Base-by-base conservation (phyloP, 2,329 filamentous ascomycete species). In the Sporothrix pallida region DNA sequence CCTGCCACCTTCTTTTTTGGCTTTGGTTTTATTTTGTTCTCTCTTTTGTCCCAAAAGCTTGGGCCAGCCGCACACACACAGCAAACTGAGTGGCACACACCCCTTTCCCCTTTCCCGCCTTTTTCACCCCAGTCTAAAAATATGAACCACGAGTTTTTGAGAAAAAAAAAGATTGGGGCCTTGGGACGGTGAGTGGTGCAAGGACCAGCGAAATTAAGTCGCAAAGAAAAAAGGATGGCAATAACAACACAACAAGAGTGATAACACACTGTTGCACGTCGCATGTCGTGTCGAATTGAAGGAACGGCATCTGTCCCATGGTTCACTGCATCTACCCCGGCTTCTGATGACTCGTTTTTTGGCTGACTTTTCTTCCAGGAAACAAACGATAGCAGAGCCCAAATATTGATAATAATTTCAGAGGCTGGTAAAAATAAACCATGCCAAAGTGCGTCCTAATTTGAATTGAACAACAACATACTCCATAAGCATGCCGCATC, bases 91-190 rank as follows among this genome's bases (percentile, higher is more conserved):
- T 52, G 17, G 50, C 20, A 37, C 17, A 63, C 60, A 44, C 37
- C 31, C 60, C 17, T 37, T 48, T 46, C 23, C 52, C 52, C 52
- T n/a, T n/a, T 52, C 50, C 50, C 50, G 1, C 50, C 50, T 52
- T 17, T 26, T 31, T 26, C 58, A 44, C 62, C 20, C 31, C 23
- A 48, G 23, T 70, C 68, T 70, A 70, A 70, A 60, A 70, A 70
- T 70, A 70, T 31, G 42, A 60, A 70, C 68, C 68, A 70, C 37
- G 52, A 60, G 68, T 46, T 20, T 58, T 26, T 31, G 42, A 58
- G 44, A 44, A 9, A 56, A 37, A 37, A 37, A 37, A 37, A 37
- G 31, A 37, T 37, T 37, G 31, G 31, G 31, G 31, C 31, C 31
- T 37, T 37, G 31, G 31, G 31, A 37, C 31, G 31, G 31, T 37